phyloP scores from a whole-genome alignment of 2,329 filamentous ascomycete species.

The Huntiella moniliformis region DNA sequence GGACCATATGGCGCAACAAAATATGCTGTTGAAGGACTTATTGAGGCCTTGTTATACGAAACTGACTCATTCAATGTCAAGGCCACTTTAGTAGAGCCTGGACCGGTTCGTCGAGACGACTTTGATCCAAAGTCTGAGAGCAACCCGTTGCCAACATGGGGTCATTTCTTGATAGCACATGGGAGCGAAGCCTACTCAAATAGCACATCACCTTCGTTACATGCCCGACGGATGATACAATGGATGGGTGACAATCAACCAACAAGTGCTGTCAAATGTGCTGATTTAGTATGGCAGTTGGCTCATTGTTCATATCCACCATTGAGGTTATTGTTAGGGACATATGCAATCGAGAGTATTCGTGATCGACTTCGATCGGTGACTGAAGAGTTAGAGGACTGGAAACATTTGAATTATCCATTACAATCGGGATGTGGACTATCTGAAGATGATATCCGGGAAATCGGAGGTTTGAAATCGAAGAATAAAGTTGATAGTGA shows the following conservation, averaged over 20 bases:
- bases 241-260: conserved; percentile 89
- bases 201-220: conserved; percentile 63
- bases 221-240: conserved; percentile 79
- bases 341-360: conserved; percentile 90
- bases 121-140: conserved; percentile 39
- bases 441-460: conserved; percentile 10
- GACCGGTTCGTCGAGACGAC: conserved; percentile 60
- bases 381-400: conserved; percentile 87
- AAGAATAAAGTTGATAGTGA: background rate
- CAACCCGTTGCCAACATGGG: conserved; percentile 58
- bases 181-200: conserved; percentile 65
- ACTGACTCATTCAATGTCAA: conserved; percentile 83
- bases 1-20: conserved; percentile 95
- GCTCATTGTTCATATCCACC: conserved; percentile 92
- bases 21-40: conserved; percentile 86
- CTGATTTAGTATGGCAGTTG: conserved; percentile 84
- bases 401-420: conserved; percentile 59
- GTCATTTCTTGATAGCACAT: conserved; percentile 79
- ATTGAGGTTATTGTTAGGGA: conserved; percentile 67
- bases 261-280: conserved; percentile 79
- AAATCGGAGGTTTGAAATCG: conserved; percentile 5
- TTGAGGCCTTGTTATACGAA: conserved; percentile 94
- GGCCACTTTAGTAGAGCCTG: conserved; percentile 80
- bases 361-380: conserved; percentile 74
- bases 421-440: conserved; percentile 9